Percentiles rank a stretch among this genome's conserved stretches.
Evolutionary conservation across 1,284 basidiomycete species (phyloP).

Genomic region (Chalciporus piperatoides): DNA sequence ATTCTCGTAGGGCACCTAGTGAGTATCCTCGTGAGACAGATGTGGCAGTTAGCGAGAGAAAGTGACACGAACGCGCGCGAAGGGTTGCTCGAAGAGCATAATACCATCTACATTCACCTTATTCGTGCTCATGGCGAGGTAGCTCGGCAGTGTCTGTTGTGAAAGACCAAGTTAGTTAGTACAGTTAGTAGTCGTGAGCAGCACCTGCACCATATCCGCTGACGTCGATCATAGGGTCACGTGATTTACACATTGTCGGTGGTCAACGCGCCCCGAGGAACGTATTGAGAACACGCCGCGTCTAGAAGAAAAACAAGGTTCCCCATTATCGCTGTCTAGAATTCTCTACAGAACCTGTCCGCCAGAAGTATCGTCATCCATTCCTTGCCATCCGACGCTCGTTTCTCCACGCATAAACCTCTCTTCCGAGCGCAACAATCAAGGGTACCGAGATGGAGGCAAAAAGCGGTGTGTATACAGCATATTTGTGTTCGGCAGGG

Average conservation of each 20-base stretch:
- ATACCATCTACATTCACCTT: constrained; percentile 72
- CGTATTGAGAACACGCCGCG: constrained; percentile 17
- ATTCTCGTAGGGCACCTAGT: constrained; percentile 81
- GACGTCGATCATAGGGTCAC: constrained; percentile 27
- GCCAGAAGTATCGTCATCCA: constrained; percentile 15
- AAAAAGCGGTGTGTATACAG: constrained; percentile 91
- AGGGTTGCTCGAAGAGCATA: constrained; percentile 86
- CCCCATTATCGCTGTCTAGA: constrained; percentile 8
- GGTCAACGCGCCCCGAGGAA: neutral
- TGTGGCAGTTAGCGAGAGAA: constrained; percentile 3
- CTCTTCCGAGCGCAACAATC: constrained; percentile 68
- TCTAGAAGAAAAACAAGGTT: constrained; percentile 4
- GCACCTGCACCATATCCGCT: constrained; percentile 1
- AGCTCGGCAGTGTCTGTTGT: constrained; percentile 12
- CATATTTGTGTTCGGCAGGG: constrained; percentile 93
- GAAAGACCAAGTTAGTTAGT: constrained; percentile 1
- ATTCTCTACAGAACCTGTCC: constrained; percentile 12
- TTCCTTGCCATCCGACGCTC: constrained; percentile 26
- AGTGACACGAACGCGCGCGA: constrained; percentile 57
- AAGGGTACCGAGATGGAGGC: constrained; percentile 85
- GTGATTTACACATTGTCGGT: constrained; percentile 15
- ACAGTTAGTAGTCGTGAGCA: neutral
- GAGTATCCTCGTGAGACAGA: constrained; percentile 15
- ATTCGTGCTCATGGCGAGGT: constrained; percentile 37
- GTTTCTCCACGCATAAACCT: constrained; percentile 56